These are phyloP conservation scores for Iris pallida DNA, from an alignment of 116 monocot genomes.

Conservation along the genomic window DNA sequence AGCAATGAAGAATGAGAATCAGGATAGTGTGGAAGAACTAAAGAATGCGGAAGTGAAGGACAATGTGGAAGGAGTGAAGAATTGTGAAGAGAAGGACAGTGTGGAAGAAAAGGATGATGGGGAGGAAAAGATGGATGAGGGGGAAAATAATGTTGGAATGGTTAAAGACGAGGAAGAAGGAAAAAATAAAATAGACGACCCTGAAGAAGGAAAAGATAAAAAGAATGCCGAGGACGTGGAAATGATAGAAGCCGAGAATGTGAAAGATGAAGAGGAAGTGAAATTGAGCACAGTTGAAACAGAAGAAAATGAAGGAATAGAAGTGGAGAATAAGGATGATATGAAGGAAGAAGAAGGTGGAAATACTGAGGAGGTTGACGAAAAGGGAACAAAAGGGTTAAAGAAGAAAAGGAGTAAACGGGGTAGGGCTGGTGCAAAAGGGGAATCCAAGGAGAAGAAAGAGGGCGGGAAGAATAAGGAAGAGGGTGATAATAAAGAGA, in stretches of 20 bases:
- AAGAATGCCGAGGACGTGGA: too few relatives aligned
- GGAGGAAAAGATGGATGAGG: not conserved
- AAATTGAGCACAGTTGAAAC: too few relatives aligned
- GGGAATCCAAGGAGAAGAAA: not conserved
- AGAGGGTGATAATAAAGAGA: not conserved
- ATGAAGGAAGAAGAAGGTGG: not conserved
- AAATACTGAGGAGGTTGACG: constrained; percentile 4
- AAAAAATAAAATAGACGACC: not conserved
- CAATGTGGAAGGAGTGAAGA: not conserved
- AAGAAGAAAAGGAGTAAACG: not conserved
- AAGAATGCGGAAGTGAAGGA: not conserved
- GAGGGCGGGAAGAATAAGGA: not conserved
- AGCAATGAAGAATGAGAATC: not conserved
- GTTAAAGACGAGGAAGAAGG: not conserved
- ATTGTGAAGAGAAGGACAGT: not conserved
- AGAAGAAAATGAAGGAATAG: not conserved
- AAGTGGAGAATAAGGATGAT: not conserved
- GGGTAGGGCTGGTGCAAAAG: not conserved
- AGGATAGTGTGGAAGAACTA: not conserved
- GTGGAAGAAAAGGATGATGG: not conserved
- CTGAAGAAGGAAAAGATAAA: not conserved
- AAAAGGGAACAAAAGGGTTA: not conserved
- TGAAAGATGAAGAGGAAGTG: too few relatives aligned
- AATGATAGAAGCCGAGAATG: too few relatives aligned
- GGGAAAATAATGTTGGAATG: not conserved